A percentile compares a stretch with the other conserved stretches of the same genome.
These are phyloP conservation scores for Capronia coronata DNA, from an alignment of 2,329 filamentous ascomycete genomes.

Conservation along the genomic window DNA sequence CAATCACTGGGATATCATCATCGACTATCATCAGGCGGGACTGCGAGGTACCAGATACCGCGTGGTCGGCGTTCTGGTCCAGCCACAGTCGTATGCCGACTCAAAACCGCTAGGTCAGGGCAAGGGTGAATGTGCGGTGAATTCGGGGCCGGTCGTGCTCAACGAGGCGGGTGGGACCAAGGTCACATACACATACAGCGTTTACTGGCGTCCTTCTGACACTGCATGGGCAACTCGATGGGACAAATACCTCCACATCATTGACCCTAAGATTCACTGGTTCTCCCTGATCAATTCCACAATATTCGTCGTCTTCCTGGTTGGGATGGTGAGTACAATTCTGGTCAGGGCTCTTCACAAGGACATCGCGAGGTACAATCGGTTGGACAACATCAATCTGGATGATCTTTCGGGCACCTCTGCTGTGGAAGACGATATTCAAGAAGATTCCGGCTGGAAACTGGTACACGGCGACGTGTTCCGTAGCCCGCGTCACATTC, in stretches of 20 bases:
- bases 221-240: conserved; percentile 95
- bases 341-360: conserved; percentile 81
- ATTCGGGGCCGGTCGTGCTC: conserved; percentile 49
- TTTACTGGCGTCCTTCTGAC: conserved; percentile 75
- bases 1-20: conserved; percentile 90
- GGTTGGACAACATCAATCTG: conserved; percentile 80
- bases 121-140: conserved; percentile 56
- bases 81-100: conserved; percentile 60
- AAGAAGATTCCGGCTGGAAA: conserved; percentile 98
- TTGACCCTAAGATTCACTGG: conserved; percentile 98
- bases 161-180: conserved; percentile 56
- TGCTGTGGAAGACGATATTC: conserved; percentile 76
- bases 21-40: conserved; percentile 78
- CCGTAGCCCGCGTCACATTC: conserved; percentile 72
- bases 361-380: conserved; percentile 95
- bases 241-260: conserved; percentile 98
- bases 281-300: conserved; percentile 96
- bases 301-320: conserved; percentile 85
- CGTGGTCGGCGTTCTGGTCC: conserved; percentile 85
- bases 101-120: conserved; percentile 42
- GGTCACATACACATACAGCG: conserved; percentile 85
- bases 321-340: conserved; percentile 88
- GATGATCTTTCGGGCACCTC: conserved; percentile 80
- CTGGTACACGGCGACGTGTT: conserved; percentile 97
- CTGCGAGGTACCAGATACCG: conserved; percentile 62